Evolutionary conservation across 768 basidiomycete species (phyloP).

Genomic region (Boletus sensibilis): DNA sequence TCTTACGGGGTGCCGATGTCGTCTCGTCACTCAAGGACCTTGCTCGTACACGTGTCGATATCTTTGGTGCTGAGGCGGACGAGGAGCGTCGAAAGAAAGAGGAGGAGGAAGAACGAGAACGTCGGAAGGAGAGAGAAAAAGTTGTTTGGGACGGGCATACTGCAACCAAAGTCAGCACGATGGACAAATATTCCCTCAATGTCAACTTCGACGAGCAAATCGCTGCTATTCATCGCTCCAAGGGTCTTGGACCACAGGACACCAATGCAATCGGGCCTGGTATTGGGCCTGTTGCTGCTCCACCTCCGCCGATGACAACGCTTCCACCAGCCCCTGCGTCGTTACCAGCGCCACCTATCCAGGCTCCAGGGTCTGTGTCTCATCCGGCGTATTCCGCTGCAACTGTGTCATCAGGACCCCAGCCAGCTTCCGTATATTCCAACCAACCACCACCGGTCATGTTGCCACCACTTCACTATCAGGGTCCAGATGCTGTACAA

Average conservation of each 20-base stretch:
- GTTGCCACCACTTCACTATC: slow-evolving; percentile 84
- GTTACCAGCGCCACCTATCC: slow-evolving; percentile 65
- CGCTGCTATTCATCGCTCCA: slow-evolving; percentile 90
- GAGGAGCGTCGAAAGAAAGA: slow-evolving; percentile 85
- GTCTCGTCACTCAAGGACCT: slow-evolving; percentile 90
- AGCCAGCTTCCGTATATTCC: slow-evolving; percentile 75
- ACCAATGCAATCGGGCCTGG: slow-evolving; percentile 81
- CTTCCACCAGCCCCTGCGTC: slow-evolving; percentile 71
- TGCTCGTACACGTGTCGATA: slow-evolving; percentile 93
- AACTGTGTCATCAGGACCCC: slow-evolving; percentile 87
- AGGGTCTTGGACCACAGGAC: slow-evolving; percentile 85
- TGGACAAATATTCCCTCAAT: slow-evolving; percentile 90
- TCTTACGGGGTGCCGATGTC: slow-evolving; percentile 90
- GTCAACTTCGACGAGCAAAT: slow-evolving; percentile 99
- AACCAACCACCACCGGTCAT: slow-evolving; percentile 65
- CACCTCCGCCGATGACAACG: slow-evolving; percentile 56
- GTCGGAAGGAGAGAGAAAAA: slow-evolving; percentile 86
- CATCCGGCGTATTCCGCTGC: slow-evolving; percentile 72
- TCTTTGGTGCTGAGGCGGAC: slow-evolving; percentile 93
- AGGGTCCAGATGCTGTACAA: slow-evolving; percentile 71
- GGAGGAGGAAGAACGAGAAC: slow-evolving; percentile 81
- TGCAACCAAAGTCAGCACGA: slow-evolving; percentile 85
- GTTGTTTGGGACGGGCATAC: slow-evolving; percentile 99
- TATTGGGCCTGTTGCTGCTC: slow-evolving; percentile 78
- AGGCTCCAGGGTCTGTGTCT: slow-evolving; percentile 40